Evolutionary conservation across 2,329 filamentous ascomycete genomes (phyloP), one percentile per base, ranked within the genome.

Genomic region (Fusarium annulatum): DNA sequence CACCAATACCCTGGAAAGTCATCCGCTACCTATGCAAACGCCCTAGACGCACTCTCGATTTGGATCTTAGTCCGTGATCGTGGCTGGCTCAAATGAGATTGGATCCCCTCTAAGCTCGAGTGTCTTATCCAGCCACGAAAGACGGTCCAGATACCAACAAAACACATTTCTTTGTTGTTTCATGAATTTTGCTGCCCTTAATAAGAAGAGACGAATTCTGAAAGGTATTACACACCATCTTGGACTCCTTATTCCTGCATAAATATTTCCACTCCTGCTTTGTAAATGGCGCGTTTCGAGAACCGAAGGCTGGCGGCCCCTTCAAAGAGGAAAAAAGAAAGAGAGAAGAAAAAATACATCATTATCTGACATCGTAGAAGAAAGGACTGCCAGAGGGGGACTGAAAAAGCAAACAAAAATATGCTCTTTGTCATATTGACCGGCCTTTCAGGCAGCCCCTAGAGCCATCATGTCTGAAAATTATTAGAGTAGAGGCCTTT

Each of bases 61-160:
- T 48, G 75, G 73, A 59, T 63, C 59, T 55, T 65, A 49, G 69
- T 55, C 75, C 71, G 75, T 70, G 66, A 76, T 73, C 46, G 75
- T 77, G 75, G 75, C 75, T 77, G 73, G 73, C 75, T 71, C 62
- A 76, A 73, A 71, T 66, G 73, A 75, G 75, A 75, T 77, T 77
- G 55, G 64, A 49, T 19, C 64, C 51, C 65, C 36, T 72, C 62
- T 66, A 61, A 64, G 67, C 64, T 62, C 58, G 62, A 64, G 49
- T 61, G 55, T 57, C 46, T 64, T 41, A 33, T 48, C 53, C 62
- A 72, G 68, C 65, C 66, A 69, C 58, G 42, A 41, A 53, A 67
- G 70, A 59, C 61, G 28, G 70, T n/a, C 59, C 33, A 58, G 49
- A 58, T 64, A 49, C 39, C 48, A 61, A 38, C 34, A 53, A 64